phyloP scores from a whole-genome alignment of 2,329 filamentous ascomycete genomes.

The Scleromitrula shiraiana region DNA sequence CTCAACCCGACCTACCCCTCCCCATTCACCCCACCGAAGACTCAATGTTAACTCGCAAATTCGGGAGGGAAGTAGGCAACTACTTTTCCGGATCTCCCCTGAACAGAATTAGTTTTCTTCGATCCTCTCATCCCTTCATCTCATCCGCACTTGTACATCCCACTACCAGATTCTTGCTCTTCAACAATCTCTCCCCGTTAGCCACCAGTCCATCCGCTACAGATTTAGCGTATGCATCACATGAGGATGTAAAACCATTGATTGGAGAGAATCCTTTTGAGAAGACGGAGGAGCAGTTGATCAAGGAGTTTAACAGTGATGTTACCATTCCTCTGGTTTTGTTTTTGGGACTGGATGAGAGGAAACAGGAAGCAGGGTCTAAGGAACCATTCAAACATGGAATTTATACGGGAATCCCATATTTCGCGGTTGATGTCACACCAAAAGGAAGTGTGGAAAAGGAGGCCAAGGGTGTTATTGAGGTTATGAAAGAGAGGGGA shows the following conservation, averaged over 20 bases:
- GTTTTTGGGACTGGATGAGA: constrained; percentile 78
- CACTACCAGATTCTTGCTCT: constrained; percentile 63
- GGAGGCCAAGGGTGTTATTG: constrained; percentile 52
- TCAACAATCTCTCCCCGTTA: constrained; percentile 72
- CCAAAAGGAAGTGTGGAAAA: constrained; percentile 57
- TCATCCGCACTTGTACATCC: constrained; percentile 58
- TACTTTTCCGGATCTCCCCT: constrained; percentile 75
- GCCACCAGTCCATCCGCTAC: constrained; percentile 42
- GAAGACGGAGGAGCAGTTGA: constrained; percentile 61
- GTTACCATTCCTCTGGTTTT: constrained; percentile 62
- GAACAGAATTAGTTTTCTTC: constrained; percentile 73
- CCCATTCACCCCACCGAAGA: constrained; percentile 27
- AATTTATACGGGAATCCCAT: constrained; percentile 71
- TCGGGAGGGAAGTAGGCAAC: constrained; percentile 72
- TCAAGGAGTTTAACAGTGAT: constrained; percentile 66
- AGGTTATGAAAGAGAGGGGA: constrained; percentile 51
- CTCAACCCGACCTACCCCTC: constrained; percentile 27
- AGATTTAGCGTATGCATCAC: constrained; percentile 60
- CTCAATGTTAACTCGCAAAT: constrained; percentile 63
- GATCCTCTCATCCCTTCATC: constrained; percentile 63
- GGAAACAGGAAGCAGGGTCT: constrained; percentile 32
- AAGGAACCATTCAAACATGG: constrained; percentile 39
- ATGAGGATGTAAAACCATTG: constrained; percentile 60
- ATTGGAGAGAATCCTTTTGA: constrained; percentile 66
- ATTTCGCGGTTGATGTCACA: constrained; percentile 85